phyloP scores from a whole-genome alignment of 305 asterid genomes.

The Fraxinus albicans region DNA sequence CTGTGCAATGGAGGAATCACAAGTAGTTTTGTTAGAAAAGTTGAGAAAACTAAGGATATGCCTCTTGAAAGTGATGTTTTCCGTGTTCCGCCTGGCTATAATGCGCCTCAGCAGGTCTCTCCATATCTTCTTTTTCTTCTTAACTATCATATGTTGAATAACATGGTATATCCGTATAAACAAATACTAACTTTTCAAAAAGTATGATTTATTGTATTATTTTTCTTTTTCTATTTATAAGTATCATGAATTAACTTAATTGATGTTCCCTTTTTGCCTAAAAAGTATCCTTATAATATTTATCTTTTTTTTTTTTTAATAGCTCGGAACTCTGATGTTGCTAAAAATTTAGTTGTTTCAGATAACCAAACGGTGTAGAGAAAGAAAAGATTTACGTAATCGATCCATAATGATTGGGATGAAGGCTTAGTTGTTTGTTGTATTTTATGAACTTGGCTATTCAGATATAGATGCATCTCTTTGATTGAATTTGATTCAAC shows the following conservation, averaged over 20 bases:
- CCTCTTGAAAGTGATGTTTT: slow-evolving; percentile 79
- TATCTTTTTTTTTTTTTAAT: too few species aligned
- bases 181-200: background rate
- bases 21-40: slow-evolving; percentile 52
- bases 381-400: background rate
- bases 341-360: background rate
- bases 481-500: background rate
- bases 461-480: background rate
- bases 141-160: too few species aligned
- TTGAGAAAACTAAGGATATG: slow-evolving; percentile 54
- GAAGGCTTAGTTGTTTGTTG: background rate
- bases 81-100: slow-evolving; percentile 59
- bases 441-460: background rate
- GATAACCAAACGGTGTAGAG: background rate
- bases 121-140: background rate
- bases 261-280: background rate
- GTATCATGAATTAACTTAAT: background rate
- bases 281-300: too few species aligned
- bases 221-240: background rate
- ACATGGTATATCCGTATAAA: too few species aligned
- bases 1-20: slow-evolving; percentile 55
- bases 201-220: background rate
- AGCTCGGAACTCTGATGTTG: background rate
- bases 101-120: slow-evolving; percentile 81
- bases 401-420: background rate